Evolutionary conservation across 768 basidiomycete genomes (phyloP), one percentile per base, ranked within the genome.

Genomic region (Agaricus blazei): DNA sequence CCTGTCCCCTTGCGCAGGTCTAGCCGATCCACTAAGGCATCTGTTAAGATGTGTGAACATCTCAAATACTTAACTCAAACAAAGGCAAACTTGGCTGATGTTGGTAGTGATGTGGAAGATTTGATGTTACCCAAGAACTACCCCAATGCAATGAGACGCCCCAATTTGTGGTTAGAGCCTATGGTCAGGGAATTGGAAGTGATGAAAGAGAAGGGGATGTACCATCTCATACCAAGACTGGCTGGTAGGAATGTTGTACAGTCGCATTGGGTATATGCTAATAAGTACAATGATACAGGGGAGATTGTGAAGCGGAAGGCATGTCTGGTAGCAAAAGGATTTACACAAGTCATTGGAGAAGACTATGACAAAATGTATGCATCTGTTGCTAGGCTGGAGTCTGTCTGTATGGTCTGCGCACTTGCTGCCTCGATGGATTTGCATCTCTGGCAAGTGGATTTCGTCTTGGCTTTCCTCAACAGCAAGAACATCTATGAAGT

Each of bases 121-220:
- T 19, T 19, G 19, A 19, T 1, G 19, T 19, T 34, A 7, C 34
- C 34, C 8, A 34, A 8, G 34, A 53, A 27, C 11, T 55, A 50
- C 3, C 12, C 6, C 4, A 57, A 60, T 4, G 59, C 59, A 0
- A 34, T 54, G 24, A 11, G 40, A 23, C 45, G 53, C 1, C 56
- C 52, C 1, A 48, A 60, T 46, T 40, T 51, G 5, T 60, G 59
- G 59, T 26, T 24, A 1, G 44, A 29, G 11, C 57, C 59, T 9
- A 48, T 48, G 29, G 28, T 19, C 15, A 28, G 34, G 27, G 47
- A 48, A 4, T 29, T 53, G 1, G n/a, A 42, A 2, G 55, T 57
- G 19, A 23, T 41, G 11, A 28, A 40, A 14, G 60, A 28, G 76
- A 76, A 65, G 73, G 71, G 58, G 61, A 23, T 59, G 9, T 48